Conservation (phyloP, 2,329 filamentous ascomycete genomes). For the Scedosporium minutisporum region DNA sequence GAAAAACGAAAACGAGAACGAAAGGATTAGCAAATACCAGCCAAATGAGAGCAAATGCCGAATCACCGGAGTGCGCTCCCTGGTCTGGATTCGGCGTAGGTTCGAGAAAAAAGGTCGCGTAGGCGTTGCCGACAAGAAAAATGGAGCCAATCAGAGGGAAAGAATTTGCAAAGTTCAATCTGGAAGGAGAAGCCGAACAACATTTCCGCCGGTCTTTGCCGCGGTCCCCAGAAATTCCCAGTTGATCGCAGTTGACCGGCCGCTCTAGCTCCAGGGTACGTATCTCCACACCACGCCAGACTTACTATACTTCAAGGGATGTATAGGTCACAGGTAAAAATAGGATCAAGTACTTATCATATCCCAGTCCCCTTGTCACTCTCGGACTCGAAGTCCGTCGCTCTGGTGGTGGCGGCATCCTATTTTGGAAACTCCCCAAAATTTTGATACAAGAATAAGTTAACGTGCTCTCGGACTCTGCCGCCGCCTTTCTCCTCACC, state of each 20-base stretch:
- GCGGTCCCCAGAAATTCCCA: neutral
- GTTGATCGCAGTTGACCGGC: neutral
- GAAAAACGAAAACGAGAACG: neutral
- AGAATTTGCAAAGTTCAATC: neutral
- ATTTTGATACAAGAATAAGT: neutral
- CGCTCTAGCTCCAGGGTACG: neutral
- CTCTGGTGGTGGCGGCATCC: neutral
- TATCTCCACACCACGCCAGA: neutral
- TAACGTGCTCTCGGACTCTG: neutral
- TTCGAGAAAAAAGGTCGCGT: neutral
- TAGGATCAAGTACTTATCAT: too few relatives aligned
- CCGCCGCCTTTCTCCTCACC: neutral
- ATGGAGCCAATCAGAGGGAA: neutral
- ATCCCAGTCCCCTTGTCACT: too few relatives aligned
- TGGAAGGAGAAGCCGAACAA: neutral
- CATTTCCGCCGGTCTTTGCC: conserved; percentile 1
- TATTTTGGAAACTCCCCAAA: neutral
- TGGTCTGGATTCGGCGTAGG: neutral
- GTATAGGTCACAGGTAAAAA: too few relatives aligned
- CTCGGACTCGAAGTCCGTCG: too few relatives aligned
- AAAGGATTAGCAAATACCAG: neutral
- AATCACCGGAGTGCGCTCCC: neutral
- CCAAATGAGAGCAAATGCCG: neutral
- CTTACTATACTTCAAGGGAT: neutral
- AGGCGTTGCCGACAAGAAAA: neutral